phyloP scores from a whole-genome alignment of 2,329 filamentous ascomycete species.

The Exophiala sp. region DNA sequence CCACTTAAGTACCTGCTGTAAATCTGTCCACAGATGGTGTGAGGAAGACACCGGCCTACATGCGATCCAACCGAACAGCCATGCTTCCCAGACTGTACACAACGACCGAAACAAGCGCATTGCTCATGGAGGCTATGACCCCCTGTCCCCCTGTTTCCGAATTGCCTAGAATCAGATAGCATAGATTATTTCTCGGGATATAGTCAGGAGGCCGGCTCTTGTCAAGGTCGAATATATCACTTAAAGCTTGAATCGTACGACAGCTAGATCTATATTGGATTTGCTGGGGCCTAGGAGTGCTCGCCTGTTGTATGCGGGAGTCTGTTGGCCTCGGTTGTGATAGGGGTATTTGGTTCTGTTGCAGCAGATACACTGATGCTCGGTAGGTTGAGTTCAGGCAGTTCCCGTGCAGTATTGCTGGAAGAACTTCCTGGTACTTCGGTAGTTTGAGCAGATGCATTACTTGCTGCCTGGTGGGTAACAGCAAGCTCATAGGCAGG shows the following conservation, averaged over 20 bases:
- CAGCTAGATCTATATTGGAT: not conserved
- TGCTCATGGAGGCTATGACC: no score
- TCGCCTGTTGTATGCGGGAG: slow-evolving; percentile 1
- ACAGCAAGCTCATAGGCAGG: slow-evolving; percentile 35
- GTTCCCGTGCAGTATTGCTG: slow-evolving; percentile 14
- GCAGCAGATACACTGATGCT: slow-evolving; percentile 28
- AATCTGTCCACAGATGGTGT: not conserved
- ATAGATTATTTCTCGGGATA: no score
- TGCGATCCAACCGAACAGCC: not conserved
- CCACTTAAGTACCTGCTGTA: no score
- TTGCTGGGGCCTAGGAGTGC: not conserved
- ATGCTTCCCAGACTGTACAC: not conserved
- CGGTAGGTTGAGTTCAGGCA: slow-evolving; percentile 26
- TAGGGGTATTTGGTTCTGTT: slow-evolving; percentile 27
- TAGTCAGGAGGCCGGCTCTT: no score
- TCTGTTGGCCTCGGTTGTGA: not conserved
- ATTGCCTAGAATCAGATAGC: no score
- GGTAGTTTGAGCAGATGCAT: slow-evolving; percentile 14
- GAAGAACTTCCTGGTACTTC: slow-evolving; percentile 11
- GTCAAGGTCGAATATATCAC: no score
- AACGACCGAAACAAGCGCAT: no score
- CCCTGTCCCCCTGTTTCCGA: no score
- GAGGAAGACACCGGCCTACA: not conserved
- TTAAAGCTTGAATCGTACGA: no score
- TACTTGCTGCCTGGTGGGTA: slow-evolving; percentile 24